Conservation (phyloP, 768 basidiomycete species). For the Sarcodon sp. region DNA sequence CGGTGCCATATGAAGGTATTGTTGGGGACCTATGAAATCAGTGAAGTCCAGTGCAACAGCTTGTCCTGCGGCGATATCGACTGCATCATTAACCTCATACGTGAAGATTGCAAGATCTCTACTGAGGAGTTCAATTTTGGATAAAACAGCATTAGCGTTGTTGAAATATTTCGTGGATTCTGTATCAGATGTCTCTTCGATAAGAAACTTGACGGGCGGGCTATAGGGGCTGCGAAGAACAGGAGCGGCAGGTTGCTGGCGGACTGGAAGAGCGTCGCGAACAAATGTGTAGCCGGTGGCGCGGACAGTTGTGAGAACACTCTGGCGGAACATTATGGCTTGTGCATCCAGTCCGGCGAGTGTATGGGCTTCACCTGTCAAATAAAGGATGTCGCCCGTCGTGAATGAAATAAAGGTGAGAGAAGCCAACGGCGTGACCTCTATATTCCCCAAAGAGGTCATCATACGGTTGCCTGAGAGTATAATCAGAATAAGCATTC, state of each 20-base stretch:
- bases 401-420: constrained; percentile 43
- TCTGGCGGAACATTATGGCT: constrained; percentile 41
- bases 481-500: background rate
- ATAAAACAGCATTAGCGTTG: constrained; percentile 21
- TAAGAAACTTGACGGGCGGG: constrained; percentile 39
- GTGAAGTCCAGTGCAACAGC: constrained; percentile 42
- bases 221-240: constrained; percentile 37
- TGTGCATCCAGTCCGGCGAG: constrained; percentile 34
- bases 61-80: constrained; percentile 29
- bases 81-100: constrained; percentile 21
- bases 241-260: constrained; percentile 23
- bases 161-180: constrained; percentile 14
- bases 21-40: constrained; percentile 30
- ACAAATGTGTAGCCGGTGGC: constrained; percentile 43
- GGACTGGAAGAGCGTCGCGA: constrained; percentile 38
- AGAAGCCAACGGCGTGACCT: constrained; percentile 40
- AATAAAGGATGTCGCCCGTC: constrained; percentile 44
- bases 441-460: constrained; percentile 53
- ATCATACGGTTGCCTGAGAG: constrained; percentile 43
- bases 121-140: constrained; percentile 20
- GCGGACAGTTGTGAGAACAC: constrained; percentile 31
- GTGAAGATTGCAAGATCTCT: constrained; percentile 41
- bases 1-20: constrained; percentile 40
- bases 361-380: constrained; percentile 44
- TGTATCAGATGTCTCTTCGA: constrained; percentile 26